Conservation (phyloP, 371 early-diverging fungal genomes). For the Saksenaea vasiformis region DNA sequence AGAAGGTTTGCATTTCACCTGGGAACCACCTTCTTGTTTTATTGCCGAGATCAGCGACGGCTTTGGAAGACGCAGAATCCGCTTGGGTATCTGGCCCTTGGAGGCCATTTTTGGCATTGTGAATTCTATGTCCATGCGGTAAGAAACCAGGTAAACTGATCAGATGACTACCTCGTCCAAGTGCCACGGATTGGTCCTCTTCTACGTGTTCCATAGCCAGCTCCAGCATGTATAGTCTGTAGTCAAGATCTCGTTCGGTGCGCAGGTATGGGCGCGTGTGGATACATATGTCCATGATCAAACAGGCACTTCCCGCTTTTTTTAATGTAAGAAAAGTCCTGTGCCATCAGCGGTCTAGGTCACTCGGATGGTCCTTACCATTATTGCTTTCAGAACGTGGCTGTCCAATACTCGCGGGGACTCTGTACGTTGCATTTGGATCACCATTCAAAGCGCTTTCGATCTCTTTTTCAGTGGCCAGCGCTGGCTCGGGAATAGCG, state of each 20-base stretch:
- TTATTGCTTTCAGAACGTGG: constrained; percentile 22
- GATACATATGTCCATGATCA: constrained; percentile 74
- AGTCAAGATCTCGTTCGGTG: constrained; percentile 59
- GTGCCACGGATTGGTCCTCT: constrained; percentile 45
- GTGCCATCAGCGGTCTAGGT: background rate
- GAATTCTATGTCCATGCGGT: constrained; percentile 46
- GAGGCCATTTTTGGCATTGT: constrained; percentile 57
- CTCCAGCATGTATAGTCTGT: constrained; percentile 65
- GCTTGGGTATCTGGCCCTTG: constrained; percentile 63
- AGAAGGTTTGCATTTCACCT: background rate
- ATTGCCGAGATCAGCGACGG: constrained; percentile 51
- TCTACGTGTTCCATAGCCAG: constrained; percentile 70
- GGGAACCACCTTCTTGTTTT: constrained; percentile 1
- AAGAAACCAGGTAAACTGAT: background rate
- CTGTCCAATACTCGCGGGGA: constrained; percentile 66
- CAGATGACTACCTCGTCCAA: constrained; percentile 51
- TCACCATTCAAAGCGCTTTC: constrained; percentile 62
- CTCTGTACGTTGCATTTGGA: constrained; percentile 59
- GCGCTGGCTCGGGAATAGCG: constrained; percentile 60
- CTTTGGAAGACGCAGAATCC: constrained; percentile 59
- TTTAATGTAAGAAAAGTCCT: no score
- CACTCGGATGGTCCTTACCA: constrained; percentile 8
- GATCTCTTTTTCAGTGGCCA: constrained; percentile 64
- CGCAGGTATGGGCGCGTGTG: constrained; percentile 60
- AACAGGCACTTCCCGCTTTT: constrained; percentile 43